Evolutionary conservation across 495 filamentous ascomycete species (phyloP).

Genomic region (Hypoxylon crocopeplum): DNA sequence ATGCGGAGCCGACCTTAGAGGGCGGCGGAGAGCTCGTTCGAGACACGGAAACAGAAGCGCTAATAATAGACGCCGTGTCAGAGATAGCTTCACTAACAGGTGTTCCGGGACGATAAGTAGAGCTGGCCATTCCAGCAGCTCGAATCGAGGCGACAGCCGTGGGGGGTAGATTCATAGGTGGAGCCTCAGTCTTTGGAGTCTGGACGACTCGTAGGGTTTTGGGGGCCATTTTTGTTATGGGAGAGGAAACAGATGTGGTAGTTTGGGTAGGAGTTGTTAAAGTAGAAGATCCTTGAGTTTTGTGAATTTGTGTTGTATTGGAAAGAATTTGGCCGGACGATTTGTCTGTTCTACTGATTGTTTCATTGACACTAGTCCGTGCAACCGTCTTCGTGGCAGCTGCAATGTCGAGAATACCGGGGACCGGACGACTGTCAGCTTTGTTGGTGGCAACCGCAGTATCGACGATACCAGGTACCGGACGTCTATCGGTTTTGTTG

Average conservation of each 20-base stretch:
- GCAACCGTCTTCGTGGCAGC: constrained; percentile 54
- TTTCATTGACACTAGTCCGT: constrained; percentile 36
- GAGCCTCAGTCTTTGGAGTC: constrained; percentile 72
- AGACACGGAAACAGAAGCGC: constrained; percentile 75
- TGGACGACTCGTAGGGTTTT: constrained; percentile 74
- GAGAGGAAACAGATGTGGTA: constrained; percentile 55
- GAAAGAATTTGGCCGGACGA: constrained; percentile 15
- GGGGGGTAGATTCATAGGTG: constrained; percentile 43
- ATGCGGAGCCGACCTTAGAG: constrained; percentile 75
- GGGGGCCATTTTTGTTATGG: constrained; percentile 48
- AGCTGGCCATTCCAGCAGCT: constrained; percentile 49
- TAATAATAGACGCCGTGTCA: constrained; percentile 78
- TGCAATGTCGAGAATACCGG: constrained; percentile 69
- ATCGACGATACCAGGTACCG: constrained; percentile 66
- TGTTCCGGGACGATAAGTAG: constrained; percentile 72
- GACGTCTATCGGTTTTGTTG: constrained; percentile 55
- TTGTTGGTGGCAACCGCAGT: constrained; percentile 61
- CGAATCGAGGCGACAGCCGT: constrained; percentile 41
- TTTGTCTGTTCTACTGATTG: constrained; percentile 40
- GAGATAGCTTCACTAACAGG: constrained; percentile 78
- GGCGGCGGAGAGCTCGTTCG: constrained; percentile 82
- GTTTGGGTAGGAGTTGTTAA: constrained; percentile 61
- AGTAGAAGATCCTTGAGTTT: constrained; percentile 46
- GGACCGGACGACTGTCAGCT: constrained; percentile 61
- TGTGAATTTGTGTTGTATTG: constrained; percentile 23